Evolutionary conservation across 306 rosid species (phyloP), one percentile per base, ranked within the genome.

Genomic region (Myrica gale): DNA sequence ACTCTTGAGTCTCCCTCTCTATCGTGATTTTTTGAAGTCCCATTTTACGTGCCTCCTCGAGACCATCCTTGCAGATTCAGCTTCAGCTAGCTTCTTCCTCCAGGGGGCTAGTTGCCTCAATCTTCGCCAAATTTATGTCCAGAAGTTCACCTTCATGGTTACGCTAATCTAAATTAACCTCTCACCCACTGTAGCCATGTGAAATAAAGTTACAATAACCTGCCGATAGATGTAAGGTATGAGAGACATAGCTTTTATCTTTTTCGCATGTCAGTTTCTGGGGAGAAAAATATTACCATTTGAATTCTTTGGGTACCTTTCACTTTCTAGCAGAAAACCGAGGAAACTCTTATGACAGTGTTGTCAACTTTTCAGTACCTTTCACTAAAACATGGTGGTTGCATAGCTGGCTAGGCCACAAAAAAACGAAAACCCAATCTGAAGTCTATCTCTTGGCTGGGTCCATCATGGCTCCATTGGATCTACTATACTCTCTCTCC

Each of bases 401-500:
- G 77, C 88, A 75, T 69, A 62, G 80, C 85, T 82, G 83, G 74
- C 80, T 43, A 15, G 51, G 39, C 13, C 82, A 80, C 89, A 84
- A 87, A 79, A 82, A 88, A 88, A 91, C 97, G 90, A 89, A 89
- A 88, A 83, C 83, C 78, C 82, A 82, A 85, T 93, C 83, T 85
- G 85, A 61, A 69, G 19, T 65, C 70, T 26, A 75, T 82, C 82
- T 83, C 76, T 78, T 45, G 60, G 75, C 73, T 82, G 69, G 82
- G 77, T 70, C 86, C 86, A 70, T 41, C n/a, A n/a, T n/a, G n/a
- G 43, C 10, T 53, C 72, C 32, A 13, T 70, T 68, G 87, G 83
- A 87, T 71, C 85, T 84, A 72, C 67, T 52, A 66, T 16, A 16
- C 6, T n/a, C 13, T 76, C 46, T 46, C 69, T 57, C 46, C 42